phyloP scores from a whole-genome alignment of 179 eudicot genomes.

The Spinacia oleracea region DNA sequence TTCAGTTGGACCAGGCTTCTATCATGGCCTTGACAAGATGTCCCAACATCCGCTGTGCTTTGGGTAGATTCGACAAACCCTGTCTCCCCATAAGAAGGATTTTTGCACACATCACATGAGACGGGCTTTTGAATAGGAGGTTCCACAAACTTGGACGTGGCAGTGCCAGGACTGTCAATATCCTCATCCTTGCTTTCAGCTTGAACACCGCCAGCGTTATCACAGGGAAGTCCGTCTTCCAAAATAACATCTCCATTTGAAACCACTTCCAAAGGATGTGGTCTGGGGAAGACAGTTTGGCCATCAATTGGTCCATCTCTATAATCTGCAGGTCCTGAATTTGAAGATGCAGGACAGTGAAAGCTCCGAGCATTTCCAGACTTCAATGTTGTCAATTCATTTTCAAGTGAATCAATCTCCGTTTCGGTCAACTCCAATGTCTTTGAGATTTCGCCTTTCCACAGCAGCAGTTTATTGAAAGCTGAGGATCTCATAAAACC shows the following conservation, averaged over 20 bases:
- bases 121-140: constrained; percentile 32
- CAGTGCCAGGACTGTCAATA: constrained; percentile 70
- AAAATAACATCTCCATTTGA: constrained; percentile 36
- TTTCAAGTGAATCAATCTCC: constrained; percentile 88
- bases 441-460: constrained; percentile 72
- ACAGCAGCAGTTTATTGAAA: constrained; percentile 58
- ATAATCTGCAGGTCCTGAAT: constrained; percentile 37
- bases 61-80: constrained; percentile 23
- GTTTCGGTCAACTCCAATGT: constrained; percentile 75
- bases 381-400: constrained; percentile 59
- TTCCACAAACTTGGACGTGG: constrained; percentile 58
- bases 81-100: constrained; percentile 16
- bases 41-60: constrained; percentile 24
- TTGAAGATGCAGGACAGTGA: constrained; percentile 42
- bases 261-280: constrained; percentile 43
- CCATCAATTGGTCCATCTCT: constrained; percentile 39
- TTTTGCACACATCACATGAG: constrained; percentile 20
- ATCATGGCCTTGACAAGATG: constrained; percentile 30
- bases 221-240: constrained; percentile 30
- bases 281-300: constrained; percentile 31
- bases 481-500: constrained; percentile 57
- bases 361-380: constrained; percentile 34
- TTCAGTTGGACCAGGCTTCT: constrained; percentile 16
- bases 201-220: constrained; percentile 31
- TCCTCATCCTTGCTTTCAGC: constrained; percentile 41